Evolutionary conservation across 192 early-diverging fungal genomes (phyloP), one percentile per base, ranked within the genome.

Genomic region (Powellomyces hirtus): DNA sequence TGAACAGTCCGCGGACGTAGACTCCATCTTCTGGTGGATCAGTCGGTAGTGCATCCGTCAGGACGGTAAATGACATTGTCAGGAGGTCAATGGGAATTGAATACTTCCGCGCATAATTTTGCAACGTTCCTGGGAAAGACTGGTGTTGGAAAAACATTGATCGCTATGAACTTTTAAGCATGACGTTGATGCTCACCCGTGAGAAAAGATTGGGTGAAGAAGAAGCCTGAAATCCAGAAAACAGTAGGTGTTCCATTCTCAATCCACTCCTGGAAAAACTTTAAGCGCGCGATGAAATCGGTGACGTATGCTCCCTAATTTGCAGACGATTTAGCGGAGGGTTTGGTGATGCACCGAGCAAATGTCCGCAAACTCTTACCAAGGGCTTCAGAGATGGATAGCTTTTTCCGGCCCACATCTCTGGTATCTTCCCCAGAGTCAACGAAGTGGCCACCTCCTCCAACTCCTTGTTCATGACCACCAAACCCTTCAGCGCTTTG

Each of bases 221-320:
- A 87, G 65, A 87, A 87, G 13, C 85, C 85, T 1, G 85, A 87
- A 20, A 87, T 83, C 85, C 85, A 87, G 58, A 87, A 87, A 0
- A 87, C 84, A 8, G 66, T 34, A 5, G 85, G 85, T 26, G 71
- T 70, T 22, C 70, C 77, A n/a, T 70, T 73, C 18, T 87, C 80
- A 24, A 83, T 80, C 85, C 85, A 87, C 0, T 42, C 74, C 62
- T 81, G 73, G 33, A 87, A 74, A 57, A 87, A 87, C 40, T 79
- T 74, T 22, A 87, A 64, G 20, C 85, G 49, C 20, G 81, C 72
- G 36, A 86, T 64, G 34, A 87, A 78, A 49, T 87, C 85, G 0
- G 59, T 49, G 1, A 86, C 76, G 56, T 87, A 87, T 13, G 68
- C 68, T 26, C 85, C 80, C 81, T 82, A 53, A 30, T 57, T n/a